A percentile compares a stretch with the other conserved stretches of the same genome.
phyloP scores from a whole-genome alignment of 1,139 yeast species.

The Zygosaccharomyces pseudobailii region DNA sequence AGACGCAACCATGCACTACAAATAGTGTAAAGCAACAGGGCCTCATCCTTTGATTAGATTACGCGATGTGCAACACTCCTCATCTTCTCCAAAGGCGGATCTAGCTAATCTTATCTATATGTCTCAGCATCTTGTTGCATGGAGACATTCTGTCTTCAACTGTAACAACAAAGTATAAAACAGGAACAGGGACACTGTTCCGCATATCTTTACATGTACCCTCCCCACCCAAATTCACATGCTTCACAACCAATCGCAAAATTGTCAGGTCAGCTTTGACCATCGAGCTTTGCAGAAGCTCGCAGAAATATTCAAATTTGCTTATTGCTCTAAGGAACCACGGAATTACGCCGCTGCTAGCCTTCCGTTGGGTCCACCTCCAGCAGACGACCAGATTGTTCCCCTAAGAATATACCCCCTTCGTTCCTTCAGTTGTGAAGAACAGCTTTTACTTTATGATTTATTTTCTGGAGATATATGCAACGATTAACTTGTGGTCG shows the following conservation, averaged over 20 bases:
- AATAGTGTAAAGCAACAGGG: background rate
- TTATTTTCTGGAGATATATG: slow-evolving; percentile 22
- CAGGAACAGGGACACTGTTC: background rate
- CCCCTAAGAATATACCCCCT: slow-evolving; percentile 1
- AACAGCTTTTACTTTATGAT: slow-evolving; percentile 19
- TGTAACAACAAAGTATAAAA: background rate
- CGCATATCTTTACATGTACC: no score
- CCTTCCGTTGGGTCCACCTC: slow-evolving; percentile 10
- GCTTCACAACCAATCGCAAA: background rate
- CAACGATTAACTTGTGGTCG: slow-evolving; percentile 10
- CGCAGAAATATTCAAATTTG: slow-evolving; percentile 10
- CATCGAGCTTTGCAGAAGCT: slow-evolving; percentile 8
- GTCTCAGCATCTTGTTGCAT: background rate
- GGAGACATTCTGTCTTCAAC: background rate
- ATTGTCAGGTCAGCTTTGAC: slow-evolving; percentile 3
- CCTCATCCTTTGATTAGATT: background rate
- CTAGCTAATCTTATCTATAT: background rate
- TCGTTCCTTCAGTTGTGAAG: slow-evolving; percentile 4
- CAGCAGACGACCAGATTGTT: slow-evolving; percentile 11
- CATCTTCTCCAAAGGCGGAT: background rate
- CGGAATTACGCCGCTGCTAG: background rate
- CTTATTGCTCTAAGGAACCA: slow-evolving; percentile 2
- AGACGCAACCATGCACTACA: background rate
- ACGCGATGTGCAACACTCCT: background rate
- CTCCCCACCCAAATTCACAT: background rate